Base-by-base conservation (phyloP, 129 eudicot species). In the Lactuca saligna region DNA sequence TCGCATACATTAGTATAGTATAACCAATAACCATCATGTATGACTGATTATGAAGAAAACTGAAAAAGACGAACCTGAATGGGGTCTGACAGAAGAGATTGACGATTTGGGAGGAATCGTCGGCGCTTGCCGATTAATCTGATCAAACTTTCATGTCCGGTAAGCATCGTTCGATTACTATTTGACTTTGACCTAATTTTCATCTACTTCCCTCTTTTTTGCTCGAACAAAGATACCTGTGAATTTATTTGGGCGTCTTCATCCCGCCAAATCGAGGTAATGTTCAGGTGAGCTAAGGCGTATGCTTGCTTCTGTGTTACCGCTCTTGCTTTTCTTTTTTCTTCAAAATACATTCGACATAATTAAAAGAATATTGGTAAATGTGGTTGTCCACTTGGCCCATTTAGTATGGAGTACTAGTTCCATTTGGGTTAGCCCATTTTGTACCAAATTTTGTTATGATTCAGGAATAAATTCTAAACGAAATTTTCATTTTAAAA, bases 51-150 rank as follows among this genome's bases (percentile, higher is more conserved):
- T 25, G n/a, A 33, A 17, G 17, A 16, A 37, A 7, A 55, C 33
- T 39, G 63, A 49, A 60, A 25, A 56, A 41, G 41, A 12, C 0
- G 38, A 42, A 70, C 87, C 85, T 70, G 79, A 33, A 77, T 5
- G 3, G 86, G 61, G 20, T 82, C 5, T 13, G 89, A 74, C 54
- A 69, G 54, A 37, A 92, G 39, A 16, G 85, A 72, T 7, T 75
- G 82, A 60, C 86, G 96, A 11, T 86, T 86, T 49, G 97, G 98
- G 55, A 92, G 95, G 58, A 74, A 79, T 14, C 95, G 74, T 3
- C 96, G 96, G 46, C 95, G 91, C 68, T 86, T 88, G 0, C 98
- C 98, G 75, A 92, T 75, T 68, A 92, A 69, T 66, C 95, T 69
- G 54, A 75, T 64, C 74, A 92, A 46, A 76, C 98, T 92, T 74